These are phyloP conservation scores for Fragosphaeria purpurea DNA, from an alignment of 2,329 filamentous ascomycete species.

Conservation along the genomic window DNA sequence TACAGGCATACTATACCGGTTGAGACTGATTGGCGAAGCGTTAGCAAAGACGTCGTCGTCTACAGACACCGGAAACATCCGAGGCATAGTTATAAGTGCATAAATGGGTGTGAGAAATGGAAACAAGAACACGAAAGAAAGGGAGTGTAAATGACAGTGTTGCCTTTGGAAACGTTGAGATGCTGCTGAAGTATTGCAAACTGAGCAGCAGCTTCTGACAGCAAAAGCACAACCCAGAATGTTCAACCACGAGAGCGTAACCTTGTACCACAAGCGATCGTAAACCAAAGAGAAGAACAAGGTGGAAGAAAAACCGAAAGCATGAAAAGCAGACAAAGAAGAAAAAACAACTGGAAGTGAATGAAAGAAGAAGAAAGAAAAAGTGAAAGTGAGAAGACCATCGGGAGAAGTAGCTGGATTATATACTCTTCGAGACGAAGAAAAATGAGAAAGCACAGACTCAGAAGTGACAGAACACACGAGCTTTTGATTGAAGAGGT, in stretches of 20 bases:
- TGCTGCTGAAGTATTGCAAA: too few species aligned
- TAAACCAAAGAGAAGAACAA: not conserved
- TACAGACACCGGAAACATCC: not conserved
- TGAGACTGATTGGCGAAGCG: constrained; percentile 45
- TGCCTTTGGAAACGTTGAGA: too few species aligned
- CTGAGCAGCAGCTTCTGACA: too few species aligned
- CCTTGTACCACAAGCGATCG: too few species aligned
- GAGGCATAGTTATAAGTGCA: not conserved
- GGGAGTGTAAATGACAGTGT: not conserved
- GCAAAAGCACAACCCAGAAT: too few species aligned
- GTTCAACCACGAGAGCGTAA: too few species aligned
- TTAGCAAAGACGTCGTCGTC: constrained; percentile 5
- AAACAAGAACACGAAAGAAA: not conserved
- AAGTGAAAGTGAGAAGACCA: too few species aligned
- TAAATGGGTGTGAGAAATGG: not conserved
- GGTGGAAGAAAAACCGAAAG: not conserved
- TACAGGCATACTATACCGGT: constrained; percentile 91
- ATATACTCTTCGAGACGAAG: too few species aligned
- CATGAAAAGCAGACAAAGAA: not conserved
- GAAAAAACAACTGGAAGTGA: not conserved
- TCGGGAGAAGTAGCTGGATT: too few species aligned
- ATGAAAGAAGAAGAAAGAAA: not conserved
- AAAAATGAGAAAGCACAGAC: too few species aligned
- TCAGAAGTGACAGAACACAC: too few species aligned
- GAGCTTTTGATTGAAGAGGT: too few species aligned